Conservation (phyloP, 139 green algal species). For the Ulvella scutata region DNA sequence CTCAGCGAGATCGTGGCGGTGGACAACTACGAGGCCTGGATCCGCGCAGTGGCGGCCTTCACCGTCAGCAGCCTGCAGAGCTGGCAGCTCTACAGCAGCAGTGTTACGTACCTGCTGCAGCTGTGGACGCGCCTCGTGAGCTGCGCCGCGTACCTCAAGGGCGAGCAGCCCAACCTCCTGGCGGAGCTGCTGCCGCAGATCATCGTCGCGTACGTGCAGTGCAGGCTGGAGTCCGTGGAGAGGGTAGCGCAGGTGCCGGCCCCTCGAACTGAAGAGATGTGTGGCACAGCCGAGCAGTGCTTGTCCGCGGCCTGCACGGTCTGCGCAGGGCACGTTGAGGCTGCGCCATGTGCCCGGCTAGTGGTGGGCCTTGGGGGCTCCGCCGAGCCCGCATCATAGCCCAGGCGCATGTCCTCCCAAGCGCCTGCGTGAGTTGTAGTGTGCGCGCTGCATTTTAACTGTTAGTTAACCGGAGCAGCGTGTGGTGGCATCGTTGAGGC, state of each 20-base stretch:
- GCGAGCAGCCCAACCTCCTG: constrained; percentile 73
- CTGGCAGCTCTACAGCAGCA: constrained; percentile 19
- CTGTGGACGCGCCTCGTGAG: constrained; percentile 83
- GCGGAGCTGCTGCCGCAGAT: constrained; percentile 88
- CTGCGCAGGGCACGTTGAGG: too few species aligned
- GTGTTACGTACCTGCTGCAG: constrained; percentile 67
- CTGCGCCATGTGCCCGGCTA: too few species aligned
- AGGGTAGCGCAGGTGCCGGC: constrained; percentile 35
- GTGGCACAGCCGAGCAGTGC: too few species aligned
- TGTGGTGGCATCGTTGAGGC: too few species aligned
- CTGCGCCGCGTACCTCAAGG: constrained; percentile 87
- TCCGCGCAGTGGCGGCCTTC: constrained; percentile 78
- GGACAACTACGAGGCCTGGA: constrained; percentile 88
- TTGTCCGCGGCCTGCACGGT: too few species aligned
- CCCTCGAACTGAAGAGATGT: too few species aligned
- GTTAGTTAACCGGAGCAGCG: too few species aligned
- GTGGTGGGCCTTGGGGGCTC: too few species aligned
- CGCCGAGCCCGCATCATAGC: too few species aligned
- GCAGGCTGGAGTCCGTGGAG: constrained; percentile 59
- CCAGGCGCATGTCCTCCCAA: too few species aligned
- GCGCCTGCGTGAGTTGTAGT: too few species aligned
- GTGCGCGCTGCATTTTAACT: too few species aligned
- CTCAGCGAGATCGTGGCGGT: constrained; percentile 67
- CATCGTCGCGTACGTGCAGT: constrained; percentile 70
- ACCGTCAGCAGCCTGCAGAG: constrained; percentile 40